Percentiles rank a stretch among this genome's conserved stretches.
Evolutionary conservation across 345 rosid genomes (phyloP).

Genomic region (Salix suchowensis): DNA sequence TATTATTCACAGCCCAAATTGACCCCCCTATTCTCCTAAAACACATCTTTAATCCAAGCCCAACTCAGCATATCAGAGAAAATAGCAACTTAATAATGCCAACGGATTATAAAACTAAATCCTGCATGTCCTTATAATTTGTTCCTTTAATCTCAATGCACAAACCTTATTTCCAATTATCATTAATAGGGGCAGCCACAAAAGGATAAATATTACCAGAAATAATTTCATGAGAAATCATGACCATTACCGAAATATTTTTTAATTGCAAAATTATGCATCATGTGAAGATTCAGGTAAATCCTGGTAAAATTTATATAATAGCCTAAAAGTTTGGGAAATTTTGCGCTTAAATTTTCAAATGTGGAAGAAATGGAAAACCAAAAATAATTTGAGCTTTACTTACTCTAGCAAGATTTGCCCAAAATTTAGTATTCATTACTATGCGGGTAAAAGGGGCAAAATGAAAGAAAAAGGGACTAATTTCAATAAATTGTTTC

Average conservation of each 20-base stretch:
- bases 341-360: background rate
- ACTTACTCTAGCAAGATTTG: background rate
- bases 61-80: background rate
- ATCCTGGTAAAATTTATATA: background rate
- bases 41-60: background rate
- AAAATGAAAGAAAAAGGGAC: background rate
- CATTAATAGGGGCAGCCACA: background rate
- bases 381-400: background rate
- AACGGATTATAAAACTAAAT: background rate
- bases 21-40: background rate
- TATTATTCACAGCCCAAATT: background rate
- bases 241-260: background rate
- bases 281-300: background rate
- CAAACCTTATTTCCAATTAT: background rate
- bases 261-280: background rate
- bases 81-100: background rate
- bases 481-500: background rate
- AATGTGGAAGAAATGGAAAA: background rate
- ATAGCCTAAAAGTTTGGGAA: background rate
- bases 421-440: background rate
- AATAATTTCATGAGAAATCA: too few relatives aligned
- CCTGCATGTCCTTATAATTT: background rate
- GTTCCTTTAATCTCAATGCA: background rate
- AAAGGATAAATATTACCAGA: background rate
- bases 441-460: background rate